Conservation (phyloP, 1,284 basidiomycete species). For the Ustilago nuda region DNA sequence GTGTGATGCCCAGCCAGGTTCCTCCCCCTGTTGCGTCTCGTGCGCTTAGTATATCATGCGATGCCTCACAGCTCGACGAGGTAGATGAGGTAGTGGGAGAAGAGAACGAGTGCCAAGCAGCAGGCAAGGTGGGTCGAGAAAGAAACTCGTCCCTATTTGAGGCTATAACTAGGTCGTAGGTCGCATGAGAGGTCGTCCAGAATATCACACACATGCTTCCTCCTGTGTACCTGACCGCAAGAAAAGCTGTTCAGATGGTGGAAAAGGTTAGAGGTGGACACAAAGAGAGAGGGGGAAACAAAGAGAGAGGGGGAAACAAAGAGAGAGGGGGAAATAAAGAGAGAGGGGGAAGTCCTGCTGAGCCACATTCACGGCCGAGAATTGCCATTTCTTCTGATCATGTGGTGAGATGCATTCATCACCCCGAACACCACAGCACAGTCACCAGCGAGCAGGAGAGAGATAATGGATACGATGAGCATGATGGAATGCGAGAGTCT, state of each 20-base stretch:
- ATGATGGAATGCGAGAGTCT: not conserved
- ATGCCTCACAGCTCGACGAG: not conserved
- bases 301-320: not conserved
- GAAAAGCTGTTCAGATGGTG: too few species aligned
- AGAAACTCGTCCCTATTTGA: conserved; percentile 63
- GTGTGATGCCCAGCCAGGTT: conserved; percentile 60
- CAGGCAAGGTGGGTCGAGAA: conserved; percentile 39
- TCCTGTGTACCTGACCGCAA: too few species aligned
- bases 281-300: not conserved
- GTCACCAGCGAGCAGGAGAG: too few species aligned
- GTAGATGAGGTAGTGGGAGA: conserved; percentile 1
- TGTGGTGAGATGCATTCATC: too few species aligned
- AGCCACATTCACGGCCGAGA: too few species aligned
- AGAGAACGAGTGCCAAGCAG: conserved; percentile 55
- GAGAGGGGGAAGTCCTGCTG: not conserved
- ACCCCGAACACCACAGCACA: too few species aligned
- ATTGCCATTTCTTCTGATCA: too few species aligned
- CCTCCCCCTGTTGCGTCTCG: conserved; percentile 54
- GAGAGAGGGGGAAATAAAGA: not conserved
- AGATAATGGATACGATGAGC: not conserved
- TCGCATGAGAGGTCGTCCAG: conserved; percentile 36
- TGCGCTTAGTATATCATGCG: conserved; percentile 37
- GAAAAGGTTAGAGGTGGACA: not conserved
- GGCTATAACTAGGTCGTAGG: conserved; percentile 49
- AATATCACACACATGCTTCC: conserved; percentile 54